These are phyloP conservation scores for Fusarium penzigii DNA, from an alignment of 2,329 filamentous ascomycete genomes.

Conservation along the genomic window DNA sequence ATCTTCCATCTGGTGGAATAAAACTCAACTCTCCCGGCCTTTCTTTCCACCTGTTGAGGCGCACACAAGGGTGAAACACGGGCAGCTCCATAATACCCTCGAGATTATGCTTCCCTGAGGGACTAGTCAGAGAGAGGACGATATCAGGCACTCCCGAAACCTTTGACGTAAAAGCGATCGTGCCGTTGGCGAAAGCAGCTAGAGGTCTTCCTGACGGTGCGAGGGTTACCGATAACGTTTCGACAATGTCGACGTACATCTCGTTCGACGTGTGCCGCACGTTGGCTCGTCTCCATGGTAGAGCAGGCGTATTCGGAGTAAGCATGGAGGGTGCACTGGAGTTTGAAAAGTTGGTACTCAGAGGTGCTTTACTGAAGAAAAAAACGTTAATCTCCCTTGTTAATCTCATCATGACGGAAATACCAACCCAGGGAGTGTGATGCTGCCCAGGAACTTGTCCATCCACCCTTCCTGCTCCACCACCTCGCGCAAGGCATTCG, in stretches of 20 bases:
- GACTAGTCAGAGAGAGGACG: conserved; percentile 75
- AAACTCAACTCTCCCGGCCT: conserved; percentile 92
- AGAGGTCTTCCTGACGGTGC: conserved; percentile 88
- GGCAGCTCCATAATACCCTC: conserved; percentile 78
- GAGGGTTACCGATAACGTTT: conserved; percentile 83
- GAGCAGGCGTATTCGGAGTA: conserved; percentile 50
- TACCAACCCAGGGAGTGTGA: conserved; percentile 74
- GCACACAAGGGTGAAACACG: conserved; percentile 94
- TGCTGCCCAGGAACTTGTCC: conserved; percentile 83
- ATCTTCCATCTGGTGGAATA: conserved; percentile 90
- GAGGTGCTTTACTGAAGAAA: conserved; percentile 45
- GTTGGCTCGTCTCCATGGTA: conserved; percentile 90
- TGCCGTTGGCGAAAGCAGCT: conserved; percentile 84
- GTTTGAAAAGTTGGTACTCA: conserved; percentile 40
- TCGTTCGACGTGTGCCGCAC: conserved; percentile 97
- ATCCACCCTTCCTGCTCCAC: conserved; percentile 91
- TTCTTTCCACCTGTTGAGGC: conserved; percentile 86
- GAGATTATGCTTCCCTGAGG: conserved; percentile 78
- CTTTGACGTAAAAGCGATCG: conserved; percentile 92
- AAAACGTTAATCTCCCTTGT: conserved; percentile 10
- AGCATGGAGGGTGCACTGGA: conserved; percentile 42
- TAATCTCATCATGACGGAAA: not conserved
- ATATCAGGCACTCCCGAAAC: conserved; percentile 94
- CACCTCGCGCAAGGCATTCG: conserved; percentile 86
- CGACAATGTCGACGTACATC: conserved; percentile 92